Percentiles rank a stretch among this genome's conserved stretches.
phyloP scores from a whole-genome alignment of 2,329 filamentous ascomycete genomes.

The Neophaeococcomyces aloes region DNA sequence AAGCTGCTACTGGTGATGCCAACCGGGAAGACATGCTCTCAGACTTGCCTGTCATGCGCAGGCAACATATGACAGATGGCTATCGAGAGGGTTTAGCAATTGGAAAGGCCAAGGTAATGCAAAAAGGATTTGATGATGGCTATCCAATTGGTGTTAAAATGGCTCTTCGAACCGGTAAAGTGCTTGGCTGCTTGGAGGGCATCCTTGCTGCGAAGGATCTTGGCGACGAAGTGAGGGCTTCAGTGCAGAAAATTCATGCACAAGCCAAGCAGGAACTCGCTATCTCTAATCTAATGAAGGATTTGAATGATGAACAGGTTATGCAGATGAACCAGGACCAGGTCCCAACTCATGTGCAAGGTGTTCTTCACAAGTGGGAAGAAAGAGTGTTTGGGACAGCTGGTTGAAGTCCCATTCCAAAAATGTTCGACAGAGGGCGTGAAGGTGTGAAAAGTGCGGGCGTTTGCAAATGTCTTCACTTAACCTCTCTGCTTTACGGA shows the following conservation, averaged over 20 bases:
- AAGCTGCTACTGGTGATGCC: not conserved
- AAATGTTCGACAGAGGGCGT: not conserved
- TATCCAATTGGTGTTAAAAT: slow-evolving; percentile 74
- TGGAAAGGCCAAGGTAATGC: slow-evolving; percentile 66
- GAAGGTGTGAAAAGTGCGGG: too few relatives aligned
- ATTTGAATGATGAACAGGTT: slow-evolving; percentile 15
- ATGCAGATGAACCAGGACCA: not conserved
- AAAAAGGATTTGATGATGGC: slow-evolving; percentile 84
- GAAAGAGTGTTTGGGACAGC: slow-evolving; percentile 6
- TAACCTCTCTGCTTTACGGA: too few relatives aligned
- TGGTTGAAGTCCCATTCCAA: not conserved
- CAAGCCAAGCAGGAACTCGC: slow-evolving; percentile 14
- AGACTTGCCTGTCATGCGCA: slow-evolving; percentile 65
- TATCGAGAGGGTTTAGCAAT: slow-evolving; percentile 78
- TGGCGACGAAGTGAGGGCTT: slow-evolving; percentile 1
- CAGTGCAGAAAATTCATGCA: slow-evolving; percentile 9
- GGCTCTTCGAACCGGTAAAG: slow-evolving; percentile 60
- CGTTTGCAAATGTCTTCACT: too few relatives aligned
- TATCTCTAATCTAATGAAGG: slow-evolving; percentile 16
- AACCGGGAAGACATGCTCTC: slow-evolving; percentile 31
- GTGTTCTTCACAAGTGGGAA: slow-evolving; percentile 13
- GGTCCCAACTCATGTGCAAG: not conserved
- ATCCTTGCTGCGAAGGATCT: slow-evolving; percentile 40
- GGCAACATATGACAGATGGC: slow-evolving; percentile 70
- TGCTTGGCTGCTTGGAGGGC: slow-evolving; percentile 69